phyloP scores from a whole-genome alignment of 148 eudicot genomes.

The Diospyros kaki region DNA sequence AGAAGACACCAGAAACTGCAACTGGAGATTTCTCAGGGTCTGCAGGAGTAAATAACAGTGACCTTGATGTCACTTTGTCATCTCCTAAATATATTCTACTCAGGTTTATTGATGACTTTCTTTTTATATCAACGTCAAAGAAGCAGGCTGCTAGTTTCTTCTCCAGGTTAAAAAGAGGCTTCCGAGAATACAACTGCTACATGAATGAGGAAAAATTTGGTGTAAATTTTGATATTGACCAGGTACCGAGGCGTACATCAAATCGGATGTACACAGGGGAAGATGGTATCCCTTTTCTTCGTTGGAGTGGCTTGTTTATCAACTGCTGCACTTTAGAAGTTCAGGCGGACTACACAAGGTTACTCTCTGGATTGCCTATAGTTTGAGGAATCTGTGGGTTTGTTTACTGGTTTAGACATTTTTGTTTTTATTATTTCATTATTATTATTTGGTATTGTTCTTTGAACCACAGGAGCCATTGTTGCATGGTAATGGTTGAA shows the following conservation, averaged over 20 bases:
- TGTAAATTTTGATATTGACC: conserved; percentile 44
- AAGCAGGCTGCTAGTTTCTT: conserved; percentile 57
- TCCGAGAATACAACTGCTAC: conserved; percentile 71
- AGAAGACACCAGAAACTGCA: conserved; percentile 24
- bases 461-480: too few relatives aligned
- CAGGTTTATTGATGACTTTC: conserved; percentile 81
- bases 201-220: conserved; percentile 82
- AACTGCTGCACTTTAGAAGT: conserved; percentile 76
- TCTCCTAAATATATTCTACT: conserved; percentile 46
- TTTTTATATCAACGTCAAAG: conserved; percentile 77
- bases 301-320: conserved; percentile 93
- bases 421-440: too few relatives aligned
- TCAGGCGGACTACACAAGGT: conserved; percentile 94
- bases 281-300: conserved; percentile 62
- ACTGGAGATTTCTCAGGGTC: conserved; percentile 11
- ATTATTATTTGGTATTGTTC: too few relatives aligned
- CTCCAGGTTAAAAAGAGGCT: conserved; percentile 57
- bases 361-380: background rate
- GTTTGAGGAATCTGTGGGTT: too few relatives aligned
- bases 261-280: conserved; percentile 42
- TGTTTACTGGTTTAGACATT: too few relatives aligned
- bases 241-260: conserved; percentile 20
- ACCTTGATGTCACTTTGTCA: conserved; percentile 9
- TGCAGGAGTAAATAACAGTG: conserved; percentile 12
- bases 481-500: too few relatives aligned